Percentiles rank a stretch among this genome's conserved stretches.
These are phyloP conservation scores for Diddensiella caesifluorescens DNA, from an alignment of 805 yeast species.

Conservation along the genomic window DNA sequence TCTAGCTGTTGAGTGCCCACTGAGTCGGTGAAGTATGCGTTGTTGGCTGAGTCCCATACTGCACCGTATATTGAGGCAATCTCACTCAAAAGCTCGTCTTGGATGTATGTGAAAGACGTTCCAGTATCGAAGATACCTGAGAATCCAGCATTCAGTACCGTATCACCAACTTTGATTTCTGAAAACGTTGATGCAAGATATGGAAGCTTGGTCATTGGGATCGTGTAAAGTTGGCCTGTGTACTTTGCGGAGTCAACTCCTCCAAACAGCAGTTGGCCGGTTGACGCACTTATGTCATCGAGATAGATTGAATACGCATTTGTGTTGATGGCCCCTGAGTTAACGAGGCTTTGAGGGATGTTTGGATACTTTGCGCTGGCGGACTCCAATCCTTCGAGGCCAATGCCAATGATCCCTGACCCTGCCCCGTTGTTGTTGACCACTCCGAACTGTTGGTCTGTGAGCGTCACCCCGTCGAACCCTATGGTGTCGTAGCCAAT, in stretches of 20 bases:
- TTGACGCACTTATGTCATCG: slow-evolving; percentile 29
- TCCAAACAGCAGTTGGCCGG: slow-evolving; percentile 42
- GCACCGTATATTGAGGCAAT: slow-evolving; percentile 11
- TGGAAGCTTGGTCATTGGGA: slow-evolving; percentile 29
- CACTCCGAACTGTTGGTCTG: slow-evolving; percentile 56
- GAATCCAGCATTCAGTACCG: slow-evolving; percentile 9
- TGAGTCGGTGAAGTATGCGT: slow-evolving; percentile 3
- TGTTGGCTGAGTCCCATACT: slow-evolving; percentile 6
- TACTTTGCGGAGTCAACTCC: slow-evolving; percentile 42
- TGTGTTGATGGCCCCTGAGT: slow-evolving; percentile 39
- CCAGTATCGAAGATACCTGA: slow-evolving; percentile 19
- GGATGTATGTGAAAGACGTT: slow-evolving; percentile 16
- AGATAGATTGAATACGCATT: slow-evolving; percentile 45
- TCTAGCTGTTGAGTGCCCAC: slow-evolving; percentile 1
- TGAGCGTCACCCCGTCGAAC: slow-evolving; percentile 66
- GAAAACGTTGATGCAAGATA: slow-evolving; percentile 14
- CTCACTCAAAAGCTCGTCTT: slow-evolving; percentile 1
- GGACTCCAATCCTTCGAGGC: slow-evolving; percentile 31
- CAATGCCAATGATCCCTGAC: slow-evolving; percentile 33
- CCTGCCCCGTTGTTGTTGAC: slow-evolving; percentile 14
- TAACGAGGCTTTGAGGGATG: slow-evolving; percentile 55
- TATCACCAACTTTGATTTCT: slow-evolving; percentile 15
- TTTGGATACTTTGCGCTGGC: slow-evolving; percentile 44
- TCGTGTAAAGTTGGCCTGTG: slow-evolving; percentile 34
- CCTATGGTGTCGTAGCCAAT: slow-evolving; percentile 65